Evolutionary conservation across 2,329 filamentous ascomycete species (phyloP), one percentile per base, ranked within the genome.

Genomic region (Aspergillus flavus): DNA sequence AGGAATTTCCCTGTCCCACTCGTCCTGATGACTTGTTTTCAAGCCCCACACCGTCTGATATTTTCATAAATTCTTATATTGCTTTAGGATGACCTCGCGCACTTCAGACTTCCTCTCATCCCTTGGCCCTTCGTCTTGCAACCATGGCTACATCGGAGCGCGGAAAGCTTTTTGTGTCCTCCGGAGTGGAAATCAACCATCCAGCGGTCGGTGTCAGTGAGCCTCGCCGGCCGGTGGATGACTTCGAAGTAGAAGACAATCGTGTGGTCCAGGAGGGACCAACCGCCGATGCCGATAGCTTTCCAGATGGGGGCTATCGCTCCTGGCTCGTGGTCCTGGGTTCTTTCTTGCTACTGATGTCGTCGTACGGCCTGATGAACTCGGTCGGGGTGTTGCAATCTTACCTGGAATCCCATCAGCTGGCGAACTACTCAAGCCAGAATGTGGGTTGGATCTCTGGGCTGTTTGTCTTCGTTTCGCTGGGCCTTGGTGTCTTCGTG

Each of bases 401-500:
- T 23, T 82, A 84, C 56, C 77, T 83, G 12, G 75, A 78, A 19
- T 70, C 73, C 1, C 75, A 85, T 56, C 82, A 85, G 63, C 75
- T 85, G 1, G 69, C 75, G 0, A 63, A 66, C 16, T 83, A 82
- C 65, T 77, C 79, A 0, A 73, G 78, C 7, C 76, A 80, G 21
- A 77, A 82, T 12, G 75, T 85, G 2, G 83, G 82, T 19, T 85
- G 83, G 83, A 84, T 85, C 32, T 78, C 79, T 0, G 80, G 82
- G 0, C 64, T 83, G 0, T 84, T 83, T 65, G 77, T 81, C 4
- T 83, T 83, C 61, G 72, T 84, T 0, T 72, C 78, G 0, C 72
- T 84, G 0, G 70, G 78, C 1, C 70, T 83, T 2, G 82, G 81
- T 14, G 79, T 85, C 21, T 81, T 82, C 61, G 75, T 83, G 7